Evolutionary conservation across 148 eudicot genomes (phyloP).

Genomic region (Arctostaphylos glauca): DNA sequence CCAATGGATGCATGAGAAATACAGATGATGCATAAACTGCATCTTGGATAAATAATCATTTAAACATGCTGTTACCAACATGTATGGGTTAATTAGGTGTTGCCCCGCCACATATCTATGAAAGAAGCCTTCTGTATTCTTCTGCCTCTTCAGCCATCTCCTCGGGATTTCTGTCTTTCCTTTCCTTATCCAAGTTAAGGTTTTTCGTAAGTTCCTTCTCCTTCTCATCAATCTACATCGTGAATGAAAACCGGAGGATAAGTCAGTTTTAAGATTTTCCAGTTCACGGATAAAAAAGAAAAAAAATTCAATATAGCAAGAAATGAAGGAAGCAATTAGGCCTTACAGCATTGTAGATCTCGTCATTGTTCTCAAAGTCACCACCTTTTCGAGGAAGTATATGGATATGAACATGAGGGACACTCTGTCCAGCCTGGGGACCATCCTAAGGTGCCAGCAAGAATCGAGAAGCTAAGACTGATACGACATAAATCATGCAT

Average conservation of each 20-base stretch:
- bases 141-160: constrained; percentile 88
- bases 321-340: background rate
- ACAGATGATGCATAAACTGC: background rate
- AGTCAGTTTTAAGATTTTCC: background rate
- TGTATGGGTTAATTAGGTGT: background rate
- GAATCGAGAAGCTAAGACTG: background rate
- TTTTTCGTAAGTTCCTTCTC: constrained; percentile 83
- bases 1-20: background rate
- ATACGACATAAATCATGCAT: background rate
- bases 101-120: constrained; percentile 21
- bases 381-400: constrained; percentile 72
- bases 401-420: constrained; percentile 91
- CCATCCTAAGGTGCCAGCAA: constrained; percentile 57
- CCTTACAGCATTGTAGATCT: constrained; percentile 88
- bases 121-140: constrained; percentile 62
- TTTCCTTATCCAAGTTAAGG: constrained; percentile 82
- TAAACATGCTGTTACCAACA: background rate
- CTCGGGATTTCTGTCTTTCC: constrained; percentile 76
- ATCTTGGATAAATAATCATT: background rate
- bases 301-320: background rate
- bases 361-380: constrained; percentile 85
- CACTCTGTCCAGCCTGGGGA: constrained; percentile 88
- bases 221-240: constrained; percentile 66
- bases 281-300: background rate
- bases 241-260: constrained; percentile 1